These are phyloP conservation scores for Anisodus tanguticus DNA, from an alignment of 257 asterid species.

Conservation along the genomic window DNA sequence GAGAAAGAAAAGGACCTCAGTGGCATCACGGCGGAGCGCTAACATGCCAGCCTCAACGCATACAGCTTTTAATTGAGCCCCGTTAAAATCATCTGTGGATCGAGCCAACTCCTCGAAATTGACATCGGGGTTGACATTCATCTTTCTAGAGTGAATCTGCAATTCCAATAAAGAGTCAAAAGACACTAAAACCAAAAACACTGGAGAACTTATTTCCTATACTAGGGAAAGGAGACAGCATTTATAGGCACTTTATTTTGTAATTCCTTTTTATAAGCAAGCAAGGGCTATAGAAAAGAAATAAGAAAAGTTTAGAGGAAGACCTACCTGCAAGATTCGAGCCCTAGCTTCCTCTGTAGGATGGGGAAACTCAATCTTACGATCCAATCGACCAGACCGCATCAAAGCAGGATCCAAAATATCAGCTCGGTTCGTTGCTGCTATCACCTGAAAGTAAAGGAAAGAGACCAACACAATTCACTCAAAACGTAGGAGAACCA, in stretches of 20 bases:
- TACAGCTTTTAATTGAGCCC: slow-evolving; percentile 94
- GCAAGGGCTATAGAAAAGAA: background rate
- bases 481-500: slow-evolving; percentile 12
- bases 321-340: slow-evolving; percentile 73
- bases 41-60: slow-evolving; percentile 98
- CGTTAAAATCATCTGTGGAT: slow-evolving; percentile 92
- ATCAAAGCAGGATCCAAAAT: slow-evolving; percentile 92
- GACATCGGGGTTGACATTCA: slow-evolving; percentile 95
- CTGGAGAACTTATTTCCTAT: slow-evolving; percentile 15
- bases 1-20: slow-evolving; percentile 60
- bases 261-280: background rate
- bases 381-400: slow-evolving; percentile 95
- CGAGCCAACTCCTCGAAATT: slow-evolving; percentile 98
- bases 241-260: slow-evolving; percentile 1
- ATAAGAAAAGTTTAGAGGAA: background rate
- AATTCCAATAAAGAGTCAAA: background rate
- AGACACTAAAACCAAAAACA: background rate
- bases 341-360: slow-evolving; percentile 95
- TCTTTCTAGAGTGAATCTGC: slow-evolving; percentile 94
- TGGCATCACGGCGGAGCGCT: slow-evolving; percentile 96
- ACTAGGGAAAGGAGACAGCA: background rate
- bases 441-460: slow-evolving; percentile 66
- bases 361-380: slow-evolving; percentile 96
- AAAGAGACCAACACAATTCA: slow-evolving; percentile 19
- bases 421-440: slow-evolving; percentile 96